A percentile compares a stretch with the other conserved stretches of the same genome.
Evolutionary conservation across 371 early-diverging fungal species (phyloP).

Genomic region (Mucor irregularis): DNA sequence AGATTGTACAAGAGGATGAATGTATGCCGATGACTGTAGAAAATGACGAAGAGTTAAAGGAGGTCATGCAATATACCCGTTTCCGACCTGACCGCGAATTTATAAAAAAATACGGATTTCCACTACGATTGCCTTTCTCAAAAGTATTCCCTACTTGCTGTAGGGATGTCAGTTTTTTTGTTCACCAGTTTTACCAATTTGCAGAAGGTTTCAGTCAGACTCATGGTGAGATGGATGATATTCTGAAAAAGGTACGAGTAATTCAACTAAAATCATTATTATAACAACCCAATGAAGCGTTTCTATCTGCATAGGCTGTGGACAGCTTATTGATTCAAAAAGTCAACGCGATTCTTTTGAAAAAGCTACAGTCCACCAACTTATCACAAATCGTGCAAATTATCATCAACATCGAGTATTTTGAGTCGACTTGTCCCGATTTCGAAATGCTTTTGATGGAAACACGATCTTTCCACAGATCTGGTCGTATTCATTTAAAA

Average conservation of each 20-base stretch:
- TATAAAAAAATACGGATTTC: slow-evolving; percentile 58
- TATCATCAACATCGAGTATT: slow-evolving; percentile 79
- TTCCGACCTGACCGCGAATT: slow-evolving; percentile 50
- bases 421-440: slow-evolving; percentile 74
- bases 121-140: slow-evolving; percentile 81
- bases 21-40: slow-evolving; percentile 82
- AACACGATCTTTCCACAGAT: slow-evolving; percentile 59
- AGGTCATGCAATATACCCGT: slow-evolving; percentile 57
- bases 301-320: slow-evolving; percentile 58
- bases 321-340: slow-evolving; percentile 77
- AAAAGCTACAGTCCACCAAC: slow-evolving; percentile 67
- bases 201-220: slow-evolving; percentile 84
- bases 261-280: neutral
- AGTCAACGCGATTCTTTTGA: slow-evolving; percentile 69
- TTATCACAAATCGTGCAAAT: slow-evolving; percentile 82
- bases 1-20: slow-evolving; percentile 84
- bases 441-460: slow-evolving; percentile 80
- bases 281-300: too few species aligned
- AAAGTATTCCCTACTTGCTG: slow-evolving; percentile 78
- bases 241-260: slow-evolving; percentile 68
- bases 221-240: slow-evolving; percentile 86
- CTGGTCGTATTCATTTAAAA: slow-evolving; percentile 64
- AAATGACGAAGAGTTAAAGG: slow-evolving; percentile 61
- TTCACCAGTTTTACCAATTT: slow-evolving; percentile 82
- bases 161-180: slow-evolving; percentile 69